These are phyloP conservation scores for Barbarea vulgaris DNA, from an alignment of 345 rosid species.

Conservation along the genomic window DNA sequence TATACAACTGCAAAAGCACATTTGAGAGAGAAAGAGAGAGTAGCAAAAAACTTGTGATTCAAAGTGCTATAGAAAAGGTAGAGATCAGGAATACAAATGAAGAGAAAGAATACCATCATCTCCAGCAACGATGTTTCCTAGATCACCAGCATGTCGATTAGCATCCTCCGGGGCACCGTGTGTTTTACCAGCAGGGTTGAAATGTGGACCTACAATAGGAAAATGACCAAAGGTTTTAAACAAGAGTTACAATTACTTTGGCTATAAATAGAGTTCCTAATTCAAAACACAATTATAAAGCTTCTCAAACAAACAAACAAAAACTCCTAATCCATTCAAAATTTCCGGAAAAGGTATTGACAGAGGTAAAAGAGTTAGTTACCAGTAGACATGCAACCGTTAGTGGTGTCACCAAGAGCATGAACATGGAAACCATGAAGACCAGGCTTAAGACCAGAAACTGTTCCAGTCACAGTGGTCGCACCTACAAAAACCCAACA, in stretches of 20 bases:
- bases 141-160: slow-evolving; percentile 93
- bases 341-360: neutral
- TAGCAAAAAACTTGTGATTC: neutral
- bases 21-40: neutral
- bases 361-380: slow-evolving; percentile 30
- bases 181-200: slow-evolving; percentile 77
- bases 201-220: slow-evolving; percentile 72
- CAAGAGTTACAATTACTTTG: neutral
- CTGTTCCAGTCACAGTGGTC: slow-evolving; percentile 74
- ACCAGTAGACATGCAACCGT: slow-evolving; percentile 99
- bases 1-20: neutral
- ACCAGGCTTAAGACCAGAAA: slow-evolving; percentile 94
- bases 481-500: slow-evolving; percentile 53
- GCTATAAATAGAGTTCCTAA: neutral
- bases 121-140: slow-evolving; percentile 77
- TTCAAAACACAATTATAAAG: neutral
- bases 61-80: slow-evolving; percentile 4
- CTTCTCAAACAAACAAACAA: neutral
- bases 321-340: neutral
- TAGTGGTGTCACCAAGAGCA: slow-evolving; percentile 96
- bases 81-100: neutral
- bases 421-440: slow-evolving; percentile 96
- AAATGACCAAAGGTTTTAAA: slow-evolving; percentile 3
- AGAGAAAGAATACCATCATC: slow-evolving; percentile 62
- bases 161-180: slow-evolving; percentile 93